Evolutionary conservation across 2,329 filamentous ascomycete species (phyloP).

Genomic region (Fusarium tjaetaba): DNA sequence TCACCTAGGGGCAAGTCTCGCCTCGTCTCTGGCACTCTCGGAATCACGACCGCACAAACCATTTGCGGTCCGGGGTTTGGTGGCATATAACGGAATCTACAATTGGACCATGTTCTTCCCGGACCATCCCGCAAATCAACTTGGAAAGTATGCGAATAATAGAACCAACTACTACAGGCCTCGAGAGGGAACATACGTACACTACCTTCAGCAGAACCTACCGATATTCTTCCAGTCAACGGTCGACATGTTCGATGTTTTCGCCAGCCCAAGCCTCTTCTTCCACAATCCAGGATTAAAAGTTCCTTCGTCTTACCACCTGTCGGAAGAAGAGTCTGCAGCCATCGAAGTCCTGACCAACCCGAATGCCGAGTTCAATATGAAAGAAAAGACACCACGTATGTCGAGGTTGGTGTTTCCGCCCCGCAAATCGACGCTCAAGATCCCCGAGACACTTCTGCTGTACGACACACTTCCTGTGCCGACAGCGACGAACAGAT

Average conservation of each 20-base stretch:
- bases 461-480: conserved; percentile 54
- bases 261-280: conserved; percentile 67
- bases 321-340: conserved; percentile 44
- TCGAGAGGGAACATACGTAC: conserved; percentile 49
- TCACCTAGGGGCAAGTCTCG: conserved; percentile 67
- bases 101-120: conserved; percentile 71
- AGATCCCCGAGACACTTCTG: conserved; percentile 60
- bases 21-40: conserved; percentile 66
- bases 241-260: conserved; percentile 65
- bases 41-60: conserved; percentile 57
- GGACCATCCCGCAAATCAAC: conserved; percentile 58
- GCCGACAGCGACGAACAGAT: conserved; percentile 2
- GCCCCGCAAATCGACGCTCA: conserved; percentile 57
- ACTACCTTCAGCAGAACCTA: conserved; percentile 50
- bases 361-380: conserved; percentile 11
- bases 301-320: conserved; percentile 57
- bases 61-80: conserved; percentile 62
- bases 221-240: conserved; percentile 60
- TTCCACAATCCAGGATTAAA: conserved; percentile 64
- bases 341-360: conserved; percentile 41
- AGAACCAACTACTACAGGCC: conserved; percentile 19
- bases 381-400: conserved; percentile 46
- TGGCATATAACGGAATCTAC: conserved; percentile 69
- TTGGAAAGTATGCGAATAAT: conserved; percentile 26
- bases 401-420: conserved; percentile 60